A percentile compares a stretch with the other conserved stretches of the same genome.
phyloP scores from a whole-genome alignment of 1,284 basidiomycete species.

The Cerioporus squamosus region DNA sequence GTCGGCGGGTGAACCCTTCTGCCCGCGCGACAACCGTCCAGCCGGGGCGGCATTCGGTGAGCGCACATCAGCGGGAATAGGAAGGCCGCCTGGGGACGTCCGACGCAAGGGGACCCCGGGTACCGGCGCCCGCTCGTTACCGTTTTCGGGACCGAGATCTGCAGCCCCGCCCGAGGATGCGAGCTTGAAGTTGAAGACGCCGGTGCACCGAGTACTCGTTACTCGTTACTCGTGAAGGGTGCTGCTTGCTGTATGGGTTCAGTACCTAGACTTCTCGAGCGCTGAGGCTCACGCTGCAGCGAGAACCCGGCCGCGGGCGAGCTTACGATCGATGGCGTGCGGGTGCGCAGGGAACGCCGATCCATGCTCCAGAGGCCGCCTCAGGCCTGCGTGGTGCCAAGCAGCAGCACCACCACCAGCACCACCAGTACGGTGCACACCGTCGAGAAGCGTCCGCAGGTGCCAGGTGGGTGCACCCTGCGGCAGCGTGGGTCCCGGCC shows the following conservation, averaged over 20 bases:
- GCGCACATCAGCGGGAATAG: slow-evolving; percentile 26
- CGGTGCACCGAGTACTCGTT: no score
- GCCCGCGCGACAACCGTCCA: neutral
- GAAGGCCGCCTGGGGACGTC: neutral
- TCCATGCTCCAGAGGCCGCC: neutral
- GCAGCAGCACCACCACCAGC: no score
- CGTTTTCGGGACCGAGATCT: neutral
- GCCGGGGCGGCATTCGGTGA: slow-evolving; percentile 5
- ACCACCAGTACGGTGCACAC: no score
- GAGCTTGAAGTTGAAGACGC: no score
- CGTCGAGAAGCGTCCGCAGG: neutral
- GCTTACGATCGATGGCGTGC: neutral
- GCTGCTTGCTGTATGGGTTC: no score
- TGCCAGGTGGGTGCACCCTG: slow-evolving; percentile 10
- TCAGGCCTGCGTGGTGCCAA: no score
- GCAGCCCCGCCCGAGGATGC: neutral
- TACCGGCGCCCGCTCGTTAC: neutral
- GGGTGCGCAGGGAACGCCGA: no score
- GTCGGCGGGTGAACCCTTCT: no score
- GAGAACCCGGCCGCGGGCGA: neutral
- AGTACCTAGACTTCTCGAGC: no score
- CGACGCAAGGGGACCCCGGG: neutral
- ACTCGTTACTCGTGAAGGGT: no score
- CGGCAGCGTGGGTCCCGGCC: slow-evolving; percentile 11
- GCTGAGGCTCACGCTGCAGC: neutral